Evolutionary conservation across 1,139 yeast species (phyloP).

Genomic region (Suhomyces choctaworum): DNA sequence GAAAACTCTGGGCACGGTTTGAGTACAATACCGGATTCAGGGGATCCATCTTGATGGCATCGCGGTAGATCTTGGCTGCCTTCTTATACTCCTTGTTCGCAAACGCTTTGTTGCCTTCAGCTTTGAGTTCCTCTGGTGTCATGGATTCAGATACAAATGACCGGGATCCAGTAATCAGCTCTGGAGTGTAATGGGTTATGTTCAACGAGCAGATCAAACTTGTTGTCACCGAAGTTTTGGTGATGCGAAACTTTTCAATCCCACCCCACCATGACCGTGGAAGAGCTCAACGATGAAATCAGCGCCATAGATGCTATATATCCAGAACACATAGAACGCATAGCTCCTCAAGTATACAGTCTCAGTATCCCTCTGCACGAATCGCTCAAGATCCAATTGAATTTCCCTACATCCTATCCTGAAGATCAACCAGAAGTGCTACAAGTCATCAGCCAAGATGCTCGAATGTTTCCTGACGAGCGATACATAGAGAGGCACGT

Average conservation of each 20-base stretch:
- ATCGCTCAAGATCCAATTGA: slow-evolving; percentile 56
- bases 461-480: slow-evolving; percentile 38
- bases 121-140: slow-evolving; percentile 34
- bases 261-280: slow-evolving; percentile 35
- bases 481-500: slow-evolving; percentile 46
- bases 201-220: too few relatives aligned
- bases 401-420: slow-evolving; percentile 75
- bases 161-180: too few relatives aligned
- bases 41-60: slow-evolving; percentile 61
- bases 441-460: slow-evolving; percentile 45
- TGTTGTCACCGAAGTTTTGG: too few relatives aligned
- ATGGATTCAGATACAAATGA: slow-evolving; percentile 7
- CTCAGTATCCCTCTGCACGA: slow-evolving; percentile 67
- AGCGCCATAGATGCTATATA: slow-evolving; percentile 88
- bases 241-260: not conserved
- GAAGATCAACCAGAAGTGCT: slow-evolving; percentile 56
- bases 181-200: too few relatives aligned
- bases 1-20: slow-evolving; percentile 74
- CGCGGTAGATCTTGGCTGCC: slow-evolving; percentile 65
- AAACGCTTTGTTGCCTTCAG: slow-evolving; percentile 70
- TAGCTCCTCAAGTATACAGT: slow-evolving; percentile 45
- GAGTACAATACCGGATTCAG: slow-evolving; percentile 66
- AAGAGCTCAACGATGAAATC: slow-evolving; percentile 73
- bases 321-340: slow-evolving; percentile 51
- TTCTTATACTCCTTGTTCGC: slow-evolving; percentile 48